Conservation (phyloP, 306 rosid species). For the Nissolia schottii region DNA sequence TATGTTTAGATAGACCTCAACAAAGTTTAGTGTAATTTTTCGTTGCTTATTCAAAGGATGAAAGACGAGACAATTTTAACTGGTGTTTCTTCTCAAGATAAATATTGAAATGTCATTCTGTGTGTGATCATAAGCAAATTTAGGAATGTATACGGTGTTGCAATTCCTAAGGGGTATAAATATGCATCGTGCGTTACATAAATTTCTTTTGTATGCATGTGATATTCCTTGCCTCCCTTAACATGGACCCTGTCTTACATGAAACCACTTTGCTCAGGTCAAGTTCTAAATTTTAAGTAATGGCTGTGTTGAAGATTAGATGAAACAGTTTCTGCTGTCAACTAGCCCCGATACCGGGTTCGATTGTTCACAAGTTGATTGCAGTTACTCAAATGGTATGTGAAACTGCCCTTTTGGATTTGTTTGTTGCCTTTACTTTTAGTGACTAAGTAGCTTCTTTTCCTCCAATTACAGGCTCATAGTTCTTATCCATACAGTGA, state of each 20-base stretch:
- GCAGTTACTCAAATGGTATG: constrained; percentile 53
- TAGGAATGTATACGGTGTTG: no score
- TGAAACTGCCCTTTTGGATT: constrained; percentile 17
- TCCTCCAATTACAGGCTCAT: constrained; percentile 47
- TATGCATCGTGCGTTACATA: neutral
- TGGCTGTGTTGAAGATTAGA: constrained; percentile 40
- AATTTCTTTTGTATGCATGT: neutral
- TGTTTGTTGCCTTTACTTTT: constrained; percentile 20
- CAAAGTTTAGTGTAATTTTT: no score
- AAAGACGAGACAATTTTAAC: no score
- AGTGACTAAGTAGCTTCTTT: neutral
- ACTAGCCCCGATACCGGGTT: constrained; percentile 37
- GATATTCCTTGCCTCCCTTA: neutral
- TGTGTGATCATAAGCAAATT: no score
- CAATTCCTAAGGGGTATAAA: neutral
- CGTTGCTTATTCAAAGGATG: no score
- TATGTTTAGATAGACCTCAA: no score
- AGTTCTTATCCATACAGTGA: constrained; percentile 51
- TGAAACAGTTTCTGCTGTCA: constrained; percentile 44
- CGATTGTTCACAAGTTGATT: constrained; percentile 43
- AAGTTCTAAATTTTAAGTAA: constrained; percentile 34
- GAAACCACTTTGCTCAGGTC: constrained; percentile 36
- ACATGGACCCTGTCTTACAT: constrained; percentile 2
- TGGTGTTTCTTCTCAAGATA: no score
- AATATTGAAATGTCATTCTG: no score